Percentiles rank a stretch among this genome's conserved stretches.
Conservation (phyloP, 73 alveolate genomes). For the Breviolum minutum region DNA sequence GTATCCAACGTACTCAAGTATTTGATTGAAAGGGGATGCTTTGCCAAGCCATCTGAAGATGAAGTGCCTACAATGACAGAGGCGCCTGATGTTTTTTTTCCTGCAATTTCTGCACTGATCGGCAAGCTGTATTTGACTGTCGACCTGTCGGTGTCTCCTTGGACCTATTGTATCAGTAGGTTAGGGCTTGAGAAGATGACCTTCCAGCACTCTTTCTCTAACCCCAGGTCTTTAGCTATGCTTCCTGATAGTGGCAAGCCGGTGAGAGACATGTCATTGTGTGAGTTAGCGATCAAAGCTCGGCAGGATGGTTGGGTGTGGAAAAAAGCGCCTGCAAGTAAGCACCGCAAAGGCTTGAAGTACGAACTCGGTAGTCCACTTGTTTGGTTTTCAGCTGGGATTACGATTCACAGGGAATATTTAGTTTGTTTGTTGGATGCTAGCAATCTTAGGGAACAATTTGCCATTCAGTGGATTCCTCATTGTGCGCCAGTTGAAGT, state of each 20-base stretch:
- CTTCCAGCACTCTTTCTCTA: neutral
- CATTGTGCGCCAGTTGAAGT: neutral
- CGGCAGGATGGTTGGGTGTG: neutral
- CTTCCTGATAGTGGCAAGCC: neutral
- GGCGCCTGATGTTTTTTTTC: neutral
- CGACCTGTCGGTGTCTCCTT: too few relatives aligned
- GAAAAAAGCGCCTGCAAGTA: neutral
- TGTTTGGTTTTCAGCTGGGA: neutral
- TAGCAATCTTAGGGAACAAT: neutral
- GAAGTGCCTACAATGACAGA: neutral
- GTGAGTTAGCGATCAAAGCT: neutral
- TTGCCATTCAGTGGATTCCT: neutral
- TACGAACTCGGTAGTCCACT: neutral
- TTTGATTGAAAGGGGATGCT: neutral
- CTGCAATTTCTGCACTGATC: neutral
- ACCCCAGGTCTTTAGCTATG: neutral
- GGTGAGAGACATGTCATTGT: neutral
- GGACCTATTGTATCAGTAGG: too few relatives aligned
- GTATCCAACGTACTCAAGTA: neutral
- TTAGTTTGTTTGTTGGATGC: neutral
- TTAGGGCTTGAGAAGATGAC: neutral
- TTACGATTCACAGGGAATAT: neutral
- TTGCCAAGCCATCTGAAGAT: neutral
- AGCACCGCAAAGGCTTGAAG: neutral
- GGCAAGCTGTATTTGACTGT: neutral